These are phyloP conservation scores for Gastrodia elata DNA, from an alignment of 106 monocot species.

Conservation along the genomic window DNA sequence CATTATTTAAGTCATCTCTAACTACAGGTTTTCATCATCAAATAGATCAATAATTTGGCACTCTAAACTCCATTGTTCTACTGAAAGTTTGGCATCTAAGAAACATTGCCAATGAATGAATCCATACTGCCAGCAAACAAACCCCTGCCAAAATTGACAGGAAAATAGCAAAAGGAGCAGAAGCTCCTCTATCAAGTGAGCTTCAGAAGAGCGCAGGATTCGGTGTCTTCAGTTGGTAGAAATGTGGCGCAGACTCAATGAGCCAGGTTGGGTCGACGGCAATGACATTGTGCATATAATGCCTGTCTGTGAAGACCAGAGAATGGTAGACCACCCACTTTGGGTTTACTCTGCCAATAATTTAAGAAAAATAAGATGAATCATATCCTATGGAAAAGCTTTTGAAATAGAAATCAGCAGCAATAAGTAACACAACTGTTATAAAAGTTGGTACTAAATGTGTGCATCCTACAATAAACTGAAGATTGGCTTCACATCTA, in stretches of 20 bases:
- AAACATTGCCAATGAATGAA: too few relatives aligned
- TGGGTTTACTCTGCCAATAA: conserved; percentile 72
- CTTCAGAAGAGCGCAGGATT: conserved; percentile 45
- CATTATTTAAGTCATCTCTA: too few relatives aligned
- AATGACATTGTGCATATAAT: conserved; percentile 89
- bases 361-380: not conserved
- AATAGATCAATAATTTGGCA: too few relatives aligned
- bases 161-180: too few relatives aligned
- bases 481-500: not conserved
- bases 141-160: not conserved
- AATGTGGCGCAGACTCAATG: conserved; percentile 84
- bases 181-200: too few relatives aligned
- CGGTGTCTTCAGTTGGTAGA: conserved; percentile 57
- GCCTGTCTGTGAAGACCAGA: conserved; percentile 87
- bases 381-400: not conserved
- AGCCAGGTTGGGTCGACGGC: conserved; percentile 94
- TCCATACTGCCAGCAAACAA: too few relatives aligned
- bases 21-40: too few relatives aligned
- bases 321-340: conserved; percentile 95
- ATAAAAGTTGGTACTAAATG: too few relatives aligned
- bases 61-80: too few relatives aligned
- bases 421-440: not conserved
- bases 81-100: too few relatives aligned
- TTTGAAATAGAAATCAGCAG: not conserved
- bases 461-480: too few relatives aligned